Conservation (phyloP, 768 basidiomycete genomes). For the Obba rivulosa region DNA sequence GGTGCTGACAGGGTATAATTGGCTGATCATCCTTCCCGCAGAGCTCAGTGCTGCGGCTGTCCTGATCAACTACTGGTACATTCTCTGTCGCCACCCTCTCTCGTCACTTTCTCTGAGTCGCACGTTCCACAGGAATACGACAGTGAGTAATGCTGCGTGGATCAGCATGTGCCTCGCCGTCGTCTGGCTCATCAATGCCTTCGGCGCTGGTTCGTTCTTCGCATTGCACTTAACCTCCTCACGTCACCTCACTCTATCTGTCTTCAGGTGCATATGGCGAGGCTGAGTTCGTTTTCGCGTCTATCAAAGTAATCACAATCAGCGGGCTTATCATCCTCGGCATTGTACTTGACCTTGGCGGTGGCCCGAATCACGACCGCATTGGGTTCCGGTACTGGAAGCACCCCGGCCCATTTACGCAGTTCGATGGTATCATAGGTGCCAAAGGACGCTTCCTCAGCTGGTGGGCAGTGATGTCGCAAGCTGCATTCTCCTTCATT, state of each 20-base stretch:
- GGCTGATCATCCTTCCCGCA: conserved; percentile 32
- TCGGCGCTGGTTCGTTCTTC: conserved; percentile 31
- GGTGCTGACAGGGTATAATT: conserved; percentile 26
- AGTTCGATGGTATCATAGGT: conserved; percentile 36
- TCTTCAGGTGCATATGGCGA: conserved; percentile 37
- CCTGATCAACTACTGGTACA: conserved; percentile 45
- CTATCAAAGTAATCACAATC: conserved; percentile 49
- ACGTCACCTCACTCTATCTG: neutral
- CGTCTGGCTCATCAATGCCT: conserved; percentile 40
- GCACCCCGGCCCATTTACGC: conserved; percentile 53
- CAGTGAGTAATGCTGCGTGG: conserved; percentile 42
- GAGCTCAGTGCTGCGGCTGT: conserved; percentile 48
- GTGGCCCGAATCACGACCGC: conserved; percentile 48
- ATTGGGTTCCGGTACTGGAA: conserved; percentile 46
- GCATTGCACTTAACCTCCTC: neutral
- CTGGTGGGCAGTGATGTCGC: conserved; percentile 47
- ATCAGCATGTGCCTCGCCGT: conserved; percentile 48
- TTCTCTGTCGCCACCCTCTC: neutral
- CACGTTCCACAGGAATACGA: conserved; percentile 6
- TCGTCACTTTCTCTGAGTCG: neutral
- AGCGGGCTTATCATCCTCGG: conserved; percentile 41
- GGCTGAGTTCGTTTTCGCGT: conserved; percentile 46
- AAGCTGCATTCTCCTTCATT: conserved; percentile 56
- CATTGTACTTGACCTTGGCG: conserved; percentile 52
- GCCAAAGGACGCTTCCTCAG: conserved; percentile 46